Percentiles rank a stretch among this genome's conserved stretches.
phyloP scores from a whole-genome alignment of 2,329 filamentous ascomycete genomes.

The Dactylonectria macrodidyma region DNA sequence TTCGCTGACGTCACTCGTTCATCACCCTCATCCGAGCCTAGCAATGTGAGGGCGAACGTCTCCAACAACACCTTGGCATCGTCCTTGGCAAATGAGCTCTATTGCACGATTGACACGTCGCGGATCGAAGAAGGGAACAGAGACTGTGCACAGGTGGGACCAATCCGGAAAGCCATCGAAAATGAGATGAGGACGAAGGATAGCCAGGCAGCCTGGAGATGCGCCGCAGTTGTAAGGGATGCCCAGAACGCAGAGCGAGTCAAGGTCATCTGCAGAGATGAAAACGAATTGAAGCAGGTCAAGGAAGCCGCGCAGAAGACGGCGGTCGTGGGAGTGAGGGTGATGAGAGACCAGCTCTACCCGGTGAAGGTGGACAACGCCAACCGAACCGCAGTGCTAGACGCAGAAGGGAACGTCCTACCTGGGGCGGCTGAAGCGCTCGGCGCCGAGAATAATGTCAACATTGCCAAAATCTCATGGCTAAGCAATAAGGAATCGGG shows the following conservation, averaged over 20 bases:
- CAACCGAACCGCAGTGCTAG: too few species aligned
- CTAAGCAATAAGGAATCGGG: too few species aligned
- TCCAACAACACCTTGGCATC: conserved; percentile 7
- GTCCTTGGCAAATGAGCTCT: conserved; percentile 2
- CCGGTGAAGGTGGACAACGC: too few species aligned
- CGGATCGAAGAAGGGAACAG: background rate
- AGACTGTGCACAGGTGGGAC: background rate
- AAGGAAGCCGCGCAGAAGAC: background rate
- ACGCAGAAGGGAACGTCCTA: too few species aligned
- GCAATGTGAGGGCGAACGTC: background rate
- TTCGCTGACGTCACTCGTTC: too few species aligned
- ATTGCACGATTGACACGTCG: conserved; percentile 8
- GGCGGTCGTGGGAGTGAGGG: background rate
- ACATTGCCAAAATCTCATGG: too few species aligned
- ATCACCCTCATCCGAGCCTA: too few species aligned
- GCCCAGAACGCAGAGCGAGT: background rate
- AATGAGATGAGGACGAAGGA: conserved; percentile 3
- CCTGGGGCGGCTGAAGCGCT: too few species aligned
- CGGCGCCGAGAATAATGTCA: too few species aligned
- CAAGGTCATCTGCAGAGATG: conserved; percentile 9
- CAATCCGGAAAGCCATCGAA: conserved; percentile 4
- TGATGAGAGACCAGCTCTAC: too few species aligned
- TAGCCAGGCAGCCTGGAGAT: conserved; percentile 1
- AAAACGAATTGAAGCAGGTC: conserved; percentile 2
- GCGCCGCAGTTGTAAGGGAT: conserved; percentile 1